Evolutionary conservation across 140 eudicot genomes (phyloP).

Genomic region (Oenanthe javanica): DNA sequence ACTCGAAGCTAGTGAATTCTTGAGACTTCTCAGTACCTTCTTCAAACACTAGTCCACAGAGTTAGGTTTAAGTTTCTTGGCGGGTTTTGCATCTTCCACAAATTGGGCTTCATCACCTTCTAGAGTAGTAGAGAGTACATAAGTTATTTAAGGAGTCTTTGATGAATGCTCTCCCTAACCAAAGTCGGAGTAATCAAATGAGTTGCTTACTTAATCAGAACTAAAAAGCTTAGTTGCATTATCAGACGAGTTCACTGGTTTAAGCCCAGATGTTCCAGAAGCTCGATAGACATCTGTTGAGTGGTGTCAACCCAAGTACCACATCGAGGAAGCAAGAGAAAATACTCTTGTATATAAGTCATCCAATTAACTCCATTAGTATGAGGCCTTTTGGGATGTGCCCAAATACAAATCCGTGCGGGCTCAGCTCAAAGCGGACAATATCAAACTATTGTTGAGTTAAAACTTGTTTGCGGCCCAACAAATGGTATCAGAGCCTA

Average conservation of each 20-base stretch:
- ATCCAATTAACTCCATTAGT: too few species aligned
- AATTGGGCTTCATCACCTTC: conserved; percentile 47
- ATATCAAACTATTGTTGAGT: too few species aligned
- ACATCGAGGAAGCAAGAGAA: too few species aligned
- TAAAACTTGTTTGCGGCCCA: too few species aligned
- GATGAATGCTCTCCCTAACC: conserved; percentile 58
- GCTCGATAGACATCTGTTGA: not conserved
- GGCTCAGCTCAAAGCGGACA: too few species aligned
- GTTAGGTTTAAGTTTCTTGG: conserved; percentile 53
- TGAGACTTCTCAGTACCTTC: conserved; percentile 27
- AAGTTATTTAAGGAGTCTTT: conserved; percentile 69
- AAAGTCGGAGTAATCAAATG: conserved; percentile 74
- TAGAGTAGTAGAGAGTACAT: conserved; percentile 36
- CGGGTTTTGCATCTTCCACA: conserved; percentile 39
- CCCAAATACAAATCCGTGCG: too few species aligned
- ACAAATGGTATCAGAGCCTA: too few species aligned
- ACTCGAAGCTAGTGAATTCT: conserved; percentile 36
- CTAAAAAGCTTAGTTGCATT: conserved; percentile 31
- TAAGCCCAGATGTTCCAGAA: conserved; percentile 25
- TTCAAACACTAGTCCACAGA: conserved; percentile 28
- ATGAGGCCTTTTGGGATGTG: too few species aligned
- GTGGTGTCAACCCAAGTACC: too few species aligned
- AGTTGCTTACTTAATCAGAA: conserved; percentile 79
- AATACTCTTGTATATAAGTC: too few species aligned
- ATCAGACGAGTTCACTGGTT: conserved; percentile 32